phyloP scores from a whole-genome alignment of 2,329 filamentous ascomycete genomes.

The Fusarium pininemorale region DNA sequence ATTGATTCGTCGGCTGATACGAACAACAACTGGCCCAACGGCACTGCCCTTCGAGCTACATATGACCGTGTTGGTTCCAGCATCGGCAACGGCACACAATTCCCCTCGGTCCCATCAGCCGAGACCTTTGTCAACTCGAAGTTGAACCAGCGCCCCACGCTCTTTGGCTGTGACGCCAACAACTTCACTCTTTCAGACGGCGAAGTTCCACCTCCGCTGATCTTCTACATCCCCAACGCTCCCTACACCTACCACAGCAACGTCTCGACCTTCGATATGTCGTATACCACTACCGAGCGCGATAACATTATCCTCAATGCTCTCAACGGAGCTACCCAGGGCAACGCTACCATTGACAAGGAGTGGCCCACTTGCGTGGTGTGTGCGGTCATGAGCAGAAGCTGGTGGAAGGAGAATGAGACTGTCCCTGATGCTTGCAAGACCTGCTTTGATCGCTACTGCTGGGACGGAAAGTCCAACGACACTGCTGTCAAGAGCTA shows the following conservation, averaged over 20 bases:
- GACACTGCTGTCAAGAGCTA: slow-evolving; percentile 48
- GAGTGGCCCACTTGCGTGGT: slow-evolving; percentile 86
- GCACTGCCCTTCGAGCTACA: slow-evolving; percentile 65
- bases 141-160: slow-evolving; percentile 69
- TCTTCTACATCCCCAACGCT: slow-evolving; percentile 84
- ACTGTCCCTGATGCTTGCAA: slow-evolving; percentile 75
- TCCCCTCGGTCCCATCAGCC: slow-evolving; percentile 66
- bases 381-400: slow-evolving; percentile 86
- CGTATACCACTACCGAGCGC: slow-evolving; percentile 72
- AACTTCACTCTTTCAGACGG: slow-evolving; percentile 51
- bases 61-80: slow-evolving; percentile 61
- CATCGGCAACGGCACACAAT: slow-evolving; percentile 62
- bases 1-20: slow-evolving; percentile 73
- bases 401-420: slow-evolving; percentile 75
- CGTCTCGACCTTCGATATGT: slow-evolving; percentile 76
- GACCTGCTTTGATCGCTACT: slow-evolving; percentile 82
- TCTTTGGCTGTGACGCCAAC: slow-evolving; percentile 70
- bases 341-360: slow-evolving; percentile 77
- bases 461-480: slow-evolving; percentile 82
- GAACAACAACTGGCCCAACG: slow-evolving; percentile 66
- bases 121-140: slow-evolving; percentile 66
- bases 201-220: slow-evolving; percentile 65
- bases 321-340: slow-evolving; percentile 83
- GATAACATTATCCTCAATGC: slow-evolving; percentile 88
- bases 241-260: slow-evolving; percentile 83